Percentiles rank a stretch among this genome's conserved stretches.
phyloP scores from a whole-genome alignment of 352 stramenopile species.

The Peronospora tabacina region DNA sequence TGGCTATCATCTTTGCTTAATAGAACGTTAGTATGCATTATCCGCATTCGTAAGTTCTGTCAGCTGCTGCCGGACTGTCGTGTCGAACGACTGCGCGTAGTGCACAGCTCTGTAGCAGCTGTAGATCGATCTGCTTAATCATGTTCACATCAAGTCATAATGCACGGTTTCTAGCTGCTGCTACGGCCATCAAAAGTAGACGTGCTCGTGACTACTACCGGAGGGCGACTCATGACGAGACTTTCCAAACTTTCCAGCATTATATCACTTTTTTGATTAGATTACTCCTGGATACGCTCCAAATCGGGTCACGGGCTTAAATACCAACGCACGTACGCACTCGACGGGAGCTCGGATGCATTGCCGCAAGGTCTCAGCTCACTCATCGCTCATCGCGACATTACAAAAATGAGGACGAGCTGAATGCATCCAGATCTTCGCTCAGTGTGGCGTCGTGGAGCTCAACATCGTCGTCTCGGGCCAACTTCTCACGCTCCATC shows the following conservation, averaged over 20 bases:
- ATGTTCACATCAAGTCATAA: too few relatives aligned
- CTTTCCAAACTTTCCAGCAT: conserved; percentile 1
- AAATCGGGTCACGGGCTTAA: conserved; percentile 26
- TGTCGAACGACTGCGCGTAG: too few relatives aligned
- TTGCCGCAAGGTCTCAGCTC: conserved; percentile 11
- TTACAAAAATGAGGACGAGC: conserved; percentile 85
- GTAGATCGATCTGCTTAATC: too few relatives aligned
- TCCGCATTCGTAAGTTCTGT: too few relatives aligned
- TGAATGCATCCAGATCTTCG: conserved; percentile 81
- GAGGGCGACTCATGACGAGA: too few relatives aligned
- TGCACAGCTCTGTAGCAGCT: too few relatives aligned
- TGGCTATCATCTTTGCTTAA: too few relatives aligned
- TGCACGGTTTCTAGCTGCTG: too few relatives aligned
- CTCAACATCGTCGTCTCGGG: conserved; percentile 51
- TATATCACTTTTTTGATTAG: conserved; percentile 24
- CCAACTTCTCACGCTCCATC: conserved; percentile 62
- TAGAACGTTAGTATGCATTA: too few relatives aligned
- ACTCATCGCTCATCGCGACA: conserved; percentile 12
- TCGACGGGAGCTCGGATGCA: conserved; percentile 24
- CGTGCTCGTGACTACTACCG: too few relatives aligned
- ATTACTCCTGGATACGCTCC: conserved; percentile 26
- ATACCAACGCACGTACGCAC: conserved; percentile 38
- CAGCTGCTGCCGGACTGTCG: too few relatives aligned
- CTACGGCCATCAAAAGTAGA: too few relatives aligned
- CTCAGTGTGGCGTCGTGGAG: conserved; percentile 65